These are phyloP conservation scores for Epipyxis sp. DNA, from an alignment of 108 stramenopile species.

Conservation along the genomic window DNA sequence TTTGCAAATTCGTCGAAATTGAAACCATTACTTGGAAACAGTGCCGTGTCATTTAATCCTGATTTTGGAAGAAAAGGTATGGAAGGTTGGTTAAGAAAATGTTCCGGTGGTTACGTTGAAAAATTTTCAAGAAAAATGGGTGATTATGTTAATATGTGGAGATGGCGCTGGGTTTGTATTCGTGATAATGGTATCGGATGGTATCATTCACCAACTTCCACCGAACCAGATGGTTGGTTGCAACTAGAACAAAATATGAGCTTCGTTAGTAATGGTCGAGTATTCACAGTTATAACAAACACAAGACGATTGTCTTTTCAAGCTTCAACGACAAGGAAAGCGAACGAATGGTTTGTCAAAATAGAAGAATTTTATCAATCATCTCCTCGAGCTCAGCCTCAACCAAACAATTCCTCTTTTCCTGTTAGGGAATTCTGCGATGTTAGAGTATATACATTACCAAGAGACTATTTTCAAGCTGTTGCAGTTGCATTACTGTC, in stretches of 20 bases:
- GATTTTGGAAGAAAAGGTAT: constrained; percentile 29
- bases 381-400: neutral
- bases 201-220: neutral
- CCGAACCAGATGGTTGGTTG: neutral
- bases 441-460: neutral
- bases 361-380: constrained; percentile 4
- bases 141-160: constrained; percentile 19
- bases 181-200: constrained; percentile 4
- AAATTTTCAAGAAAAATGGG: constrained; percentile 15
- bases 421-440: neutral
- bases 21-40: neutral
- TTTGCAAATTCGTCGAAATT: neutral
- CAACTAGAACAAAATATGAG: constrained; percentile 15
- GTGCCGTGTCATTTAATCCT: constrained; percentile 10
- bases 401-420: neutral
- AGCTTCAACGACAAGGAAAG: neutral
- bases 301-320: neutral
- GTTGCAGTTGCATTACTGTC: constrained; percentile 4
- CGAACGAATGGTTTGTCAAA: neutral
- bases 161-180: constrained; percentile 17
- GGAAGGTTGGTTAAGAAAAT: constrained; percentile 23
- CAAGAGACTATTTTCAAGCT: constrained; percentile 6
- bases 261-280: neutral
- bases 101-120: constrained; percentile 25
- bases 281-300: neutral